Evolutionary conservation across 1,139 yeast species (phyloP), one percentile per base, ranked within the genome.

Genomic region (Scheffersomyces quercinus): DNA sequence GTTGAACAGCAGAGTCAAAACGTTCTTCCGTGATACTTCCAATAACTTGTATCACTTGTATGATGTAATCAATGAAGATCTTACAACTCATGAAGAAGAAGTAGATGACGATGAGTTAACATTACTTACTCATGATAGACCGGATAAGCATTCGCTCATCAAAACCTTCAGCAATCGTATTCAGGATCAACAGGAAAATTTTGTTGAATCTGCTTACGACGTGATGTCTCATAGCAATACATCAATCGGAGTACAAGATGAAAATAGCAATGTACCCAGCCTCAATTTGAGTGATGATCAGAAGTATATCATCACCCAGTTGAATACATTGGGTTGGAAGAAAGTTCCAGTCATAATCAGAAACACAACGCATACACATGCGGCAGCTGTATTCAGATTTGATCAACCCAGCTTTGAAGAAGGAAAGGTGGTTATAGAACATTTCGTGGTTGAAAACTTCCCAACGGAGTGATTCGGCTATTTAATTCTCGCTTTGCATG

Each of bases 361-460:
- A 37, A 68, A 76, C 29, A 83, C 93, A 3, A 74, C 74, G 41
- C 78, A 82, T 39, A 77, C 95, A 0, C 96, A 88, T 57, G 89
- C 96, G 2, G 95, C 93, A 2, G 84, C 88, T 1, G 85, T 88
- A 46, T 87, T 83, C 33, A 74, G 95, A 44, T 78, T 74, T 46
- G 68, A 69, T 35, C 77, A 77, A 31, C 74, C 76, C 16, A 62
- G 70, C 16, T 81, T 77, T 47, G 79, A 68, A 29, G 95, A 88
- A 60, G 96, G 96, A 0, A 77, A 81, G 55, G 59, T 71, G 1
- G 87, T 85, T 3, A 77, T 88, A 14, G 63, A 64, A 35, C 96
- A 88, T 60, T 84, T 87, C 73, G 66, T 84, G 11, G 67, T 74
- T 1, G 63, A 68, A 43, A 61, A 59, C 4, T 68, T 70, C 50